Evolutionary conservation across 2,329 filamentous ascomycete species (phyloP), one percentile per base, ranked within the genome.

Genomic region (Neofusicoccum ribis): DNA sequence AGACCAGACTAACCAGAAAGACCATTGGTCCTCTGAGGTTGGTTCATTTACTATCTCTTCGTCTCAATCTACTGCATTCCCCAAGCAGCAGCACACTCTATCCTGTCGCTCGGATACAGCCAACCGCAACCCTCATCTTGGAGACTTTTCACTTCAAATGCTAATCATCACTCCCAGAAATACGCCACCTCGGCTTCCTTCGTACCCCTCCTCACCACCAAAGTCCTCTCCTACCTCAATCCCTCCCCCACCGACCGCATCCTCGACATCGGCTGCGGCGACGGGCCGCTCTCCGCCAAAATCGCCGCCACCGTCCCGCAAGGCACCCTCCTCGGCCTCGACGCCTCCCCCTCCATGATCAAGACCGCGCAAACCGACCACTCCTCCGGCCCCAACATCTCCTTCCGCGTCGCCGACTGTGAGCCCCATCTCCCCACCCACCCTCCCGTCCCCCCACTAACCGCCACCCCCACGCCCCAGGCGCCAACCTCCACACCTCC

Each of bases 321-420:
- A 1, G 74, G 73, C 51, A 44, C 65, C 20, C 72, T 81, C 31
- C 70, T 78, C 23, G 79, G 78, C 52, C 70, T 81, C 52, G 79
- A 81, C 65, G 72, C 76, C 12, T 80, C 78, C 1, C 44, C 69
- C 5, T 76, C 77, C 44, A 78, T 81, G 71, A 77, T 81, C 67
- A n/a, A 67, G 8, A 70, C 76, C n/a, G 79, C 78, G 0, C 66
- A 70, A 12, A 17, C 68, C 12, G 64, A 69, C 3, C 68, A 76
- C 63, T 31, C 62, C 5, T 12, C 50, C 0, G 14, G 9, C 23
- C 46, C 63, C 20, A 74, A 74, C 59, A 70, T 69, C 49, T 67
- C 66, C 3, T 79, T 74, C 68, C 59, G 63, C 14, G 69, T 76
- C 27, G 69, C 76, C 9, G 73, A 78, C 65, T 75, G 74, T 23